Evolutionary conservation across 768 basidiomycete species (phyloP).

Genomic region (Pholiota molesta): DNA sequence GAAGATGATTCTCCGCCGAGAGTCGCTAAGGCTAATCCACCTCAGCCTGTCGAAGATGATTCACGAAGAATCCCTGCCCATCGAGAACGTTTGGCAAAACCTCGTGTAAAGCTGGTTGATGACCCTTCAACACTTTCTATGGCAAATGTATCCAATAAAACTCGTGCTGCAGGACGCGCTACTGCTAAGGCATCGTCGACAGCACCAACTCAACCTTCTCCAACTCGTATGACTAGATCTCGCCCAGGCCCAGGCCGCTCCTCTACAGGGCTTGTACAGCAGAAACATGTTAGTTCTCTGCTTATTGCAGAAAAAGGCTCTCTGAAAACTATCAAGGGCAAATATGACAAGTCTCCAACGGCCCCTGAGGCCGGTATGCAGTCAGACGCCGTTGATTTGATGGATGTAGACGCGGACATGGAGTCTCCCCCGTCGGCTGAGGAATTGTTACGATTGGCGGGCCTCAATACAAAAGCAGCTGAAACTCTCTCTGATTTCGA

Average conservation of each 20-base stretch:
- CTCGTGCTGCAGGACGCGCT: slow-evolving; percentile 38
- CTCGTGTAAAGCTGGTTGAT: slow-evolving; percentile 56
- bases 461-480: slow-evolving; percentile 38
- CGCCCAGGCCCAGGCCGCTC: slow-evolving; percentile 57
- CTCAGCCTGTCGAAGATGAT: slow-evolving; percentile 7
- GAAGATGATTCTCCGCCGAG: neutral
- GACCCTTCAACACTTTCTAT: slow-evolving; percentile 34
- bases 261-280: slow-evolving; percentile 42
- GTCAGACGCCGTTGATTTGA: slow-evolving; percentile 16
- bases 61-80: slow-evolving; percentile 37
- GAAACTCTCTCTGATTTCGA: slow-evolving; percentile 60
- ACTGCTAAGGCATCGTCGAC: slow-evolving; percentile 20
- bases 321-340: slow-evolving; percentile 54
- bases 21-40: neutral
- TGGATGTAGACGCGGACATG: slow-evolving; percentile 20
- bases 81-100: slow-evolving; percentile 51
- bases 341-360: slow-evolving; percentile 25
- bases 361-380: slow-evolving; percentile 4
- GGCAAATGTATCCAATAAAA: slow-evolving; percentile 51
- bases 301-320: slow-evolving; percentile 55
- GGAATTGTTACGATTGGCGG: slow-evolving; percentile 56
- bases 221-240: slow-evolving; percentile 18
- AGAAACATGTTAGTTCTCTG: slow-evolving; percentile 49
- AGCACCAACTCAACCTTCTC: slow-evolving; percentile 7
- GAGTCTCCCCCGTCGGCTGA: slow-evolving; percentile 15